phyloP scores from a whole-genome alignment of 768 basidiomycete genomes.

The Agrocybe praecox region DNA sequence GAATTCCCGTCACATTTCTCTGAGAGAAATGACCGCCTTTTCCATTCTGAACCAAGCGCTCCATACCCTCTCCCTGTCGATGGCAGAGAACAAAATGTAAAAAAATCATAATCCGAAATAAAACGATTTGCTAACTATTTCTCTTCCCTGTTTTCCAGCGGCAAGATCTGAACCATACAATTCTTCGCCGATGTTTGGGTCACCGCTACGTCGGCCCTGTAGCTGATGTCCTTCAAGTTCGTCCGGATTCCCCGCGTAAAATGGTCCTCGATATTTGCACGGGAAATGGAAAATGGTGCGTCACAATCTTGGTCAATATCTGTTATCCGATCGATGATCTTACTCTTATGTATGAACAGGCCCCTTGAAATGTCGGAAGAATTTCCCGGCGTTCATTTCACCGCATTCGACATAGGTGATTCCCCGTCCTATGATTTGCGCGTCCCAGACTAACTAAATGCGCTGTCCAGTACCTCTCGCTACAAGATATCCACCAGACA shows the following conservation, averaged over 20 bases:
- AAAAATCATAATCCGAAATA: background rate
- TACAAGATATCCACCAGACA: constrained; percentile 58
- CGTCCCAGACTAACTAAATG: background rate
- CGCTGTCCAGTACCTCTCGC: constrained; percentile 63
- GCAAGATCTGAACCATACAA: constrained; percentile 48
- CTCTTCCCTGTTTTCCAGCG: constrained; percentile 42
- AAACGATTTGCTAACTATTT: background rate
- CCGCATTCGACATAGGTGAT: constrained; percentile 77
- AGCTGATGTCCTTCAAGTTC: constrained; percentile 47
- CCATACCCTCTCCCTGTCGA: constrained; percentile 80
- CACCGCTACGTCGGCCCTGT: constrained; percentile 65
- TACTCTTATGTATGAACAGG: constrained; percentile 44
- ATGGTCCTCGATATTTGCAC: constrained; percentile 76
- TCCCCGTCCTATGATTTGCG: background rate
- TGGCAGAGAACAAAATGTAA: constrained; percentile 66
- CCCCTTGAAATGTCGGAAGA: constrained; percentile 70
- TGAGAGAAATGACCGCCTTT: constrained; percentile 63
- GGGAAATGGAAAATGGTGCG: constrained; percentile 74
- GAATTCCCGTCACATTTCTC: constrained; percentile 65
- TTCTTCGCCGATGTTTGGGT: constrained; percentile 54
- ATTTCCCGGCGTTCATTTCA: constrained; percentile 67
- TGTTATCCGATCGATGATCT: constrained; percentile 18
- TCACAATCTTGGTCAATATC: constrained; percentile 16
- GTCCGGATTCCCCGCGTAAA: constrained; percentile 38
- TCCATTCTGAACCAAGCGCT: constrained; percentile 59